Percentiles rank a stretch among this genome's conserved stretches.
phyloP scores from a whole-genome alignment of 75 land plant species.

The Picea sitchensis region DNA sequence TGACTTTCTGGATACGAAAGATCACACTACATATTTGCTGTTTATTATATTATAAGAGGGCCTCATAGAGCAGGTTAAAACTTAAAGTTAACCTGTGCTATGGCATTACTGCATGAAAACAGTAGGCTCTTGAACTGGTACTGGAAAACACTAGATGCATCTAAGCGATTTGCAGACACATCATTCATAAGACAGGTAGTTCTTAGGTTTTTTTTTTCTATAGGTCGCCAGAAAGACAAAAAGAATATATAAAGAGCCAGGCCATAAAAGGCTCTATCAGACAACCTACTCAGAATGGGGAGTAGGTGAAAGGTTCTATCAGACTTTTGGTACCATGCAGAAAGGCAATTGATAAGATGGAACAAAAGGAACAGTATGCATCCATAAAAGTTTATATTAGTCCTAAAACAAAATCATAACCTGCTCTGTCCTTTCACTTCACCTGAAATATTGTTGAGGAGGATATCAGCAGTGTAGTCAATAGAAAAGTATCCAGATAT shows the following conservation, averaged over 20 bases:
- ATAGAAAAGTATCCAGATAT: constrained; percentile 49
- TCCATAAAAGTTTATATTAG: no score
- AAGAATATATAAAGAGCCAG: neutral
- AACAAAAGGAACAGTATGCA: neutral
- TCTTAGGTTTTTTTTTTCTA: neutral
- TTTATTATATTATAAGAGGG: no score
- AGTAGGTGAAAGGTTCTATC: no score
- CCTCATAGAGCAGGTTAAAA: no score
- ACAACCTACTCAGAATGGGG: no score
- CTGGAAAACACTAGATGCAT: neutral
- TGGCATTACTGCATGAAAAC: neutral
- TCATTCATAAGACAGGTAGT: neutral
- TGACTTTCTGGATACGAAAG: no score
- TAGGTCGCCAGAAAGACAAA: neutral
- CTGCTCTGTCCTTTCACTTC: constrained; percentile 9
- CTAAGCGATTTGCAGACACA: no score
- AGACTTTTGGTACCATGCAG: neutral
- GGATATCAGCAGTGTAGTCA: constrained; percentile 32
- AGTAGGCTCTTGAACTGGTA: neutral
- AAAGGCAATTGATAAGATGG: neutral
- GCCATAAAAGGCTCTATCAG: neutral
- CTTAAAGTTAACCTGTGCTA: neutral
- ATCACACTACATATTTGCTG: no score
- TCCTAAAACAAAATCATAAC: neutral
- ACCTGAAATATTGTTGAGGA: constrained; percentile 28